Evolutionary conservation across 2,329 filamentous ascomycete species (phyloP).

Genomic region (Neofusicoccum ribis): DNA sequence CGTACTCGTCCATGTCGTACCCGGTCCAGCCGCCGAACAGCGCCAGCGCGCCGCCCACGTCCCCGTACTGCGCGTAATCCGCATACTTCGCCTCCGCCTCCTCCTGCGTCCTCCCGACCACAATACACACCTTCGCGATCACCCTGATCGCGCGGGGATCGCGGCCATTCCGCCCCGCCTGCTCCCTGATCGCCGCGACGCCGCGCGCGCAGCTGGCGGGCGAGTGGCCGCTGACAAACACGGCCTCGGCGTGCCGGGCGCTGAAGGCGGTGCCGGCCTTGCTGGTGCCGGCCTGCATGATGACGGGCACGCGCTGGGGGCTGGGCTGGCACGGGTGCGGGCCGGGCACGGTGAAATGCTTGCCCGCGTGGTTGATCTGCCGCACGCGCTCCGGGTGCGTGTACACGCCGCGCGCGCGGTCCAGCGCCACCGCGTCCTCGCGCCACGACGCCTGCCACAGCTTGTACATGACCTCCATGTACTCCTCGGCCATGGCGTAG

Average conservation of each 20-base stretch:
- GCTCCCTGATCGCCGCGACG: constrained; percentile 62
- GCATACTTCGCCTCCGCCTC: constrained; percentile 65
- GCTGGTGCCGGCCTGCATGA: constrained; percentile 70
- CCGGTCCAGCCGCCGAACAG: constrained; percentile 76
- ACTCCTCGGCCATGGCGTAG: constrained; percentile 65
- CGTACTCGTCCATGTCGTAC: constrained; percentile 62
- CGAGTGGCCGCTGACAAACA: constrained; percentile 68
- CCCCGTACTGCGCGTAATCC: constrained; percentile 62
- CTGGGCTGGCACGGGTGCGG: constrained; percentile 67
- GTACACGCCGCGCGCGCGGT: constrained; percentile 61
- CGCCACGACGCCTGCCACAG: constrained; percentile 68
- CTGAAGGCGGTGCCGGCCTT: constrained; percentile 66
- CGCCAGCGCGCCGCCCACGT: constrained; percentile 66
- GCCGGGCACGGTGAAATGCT: constrained; percentile 64
- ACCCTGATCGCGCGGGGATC: constrained; percentile 66
- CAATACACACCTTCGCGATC: constrained; percentile 64
- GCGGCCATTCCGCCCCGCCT: constrained; percentile 56
- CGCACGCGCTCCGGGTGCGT: constrained; percentile 59
- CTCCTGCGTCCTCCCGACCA: constrained; percentile 65
- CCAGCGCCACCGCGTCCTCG: constrained; percentile 63
- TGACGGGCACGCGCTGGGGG: constrained; percentile 67
- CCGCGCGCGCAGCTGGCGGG: constrained; percentile 62
- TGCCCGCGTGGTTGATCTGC: constrained; percentile 65
- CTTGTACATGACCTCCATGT: constrained; percentile 65
- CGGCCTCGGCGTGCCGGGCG: constrained; percentile 69